Percentiles rank a stretch among this genome's conserved stretches.
These are phyloP conservation scores for Penstemon barbatus DNA, from an alignment of 257 asterid genomes.

Conservation along the genomic window DNA sequence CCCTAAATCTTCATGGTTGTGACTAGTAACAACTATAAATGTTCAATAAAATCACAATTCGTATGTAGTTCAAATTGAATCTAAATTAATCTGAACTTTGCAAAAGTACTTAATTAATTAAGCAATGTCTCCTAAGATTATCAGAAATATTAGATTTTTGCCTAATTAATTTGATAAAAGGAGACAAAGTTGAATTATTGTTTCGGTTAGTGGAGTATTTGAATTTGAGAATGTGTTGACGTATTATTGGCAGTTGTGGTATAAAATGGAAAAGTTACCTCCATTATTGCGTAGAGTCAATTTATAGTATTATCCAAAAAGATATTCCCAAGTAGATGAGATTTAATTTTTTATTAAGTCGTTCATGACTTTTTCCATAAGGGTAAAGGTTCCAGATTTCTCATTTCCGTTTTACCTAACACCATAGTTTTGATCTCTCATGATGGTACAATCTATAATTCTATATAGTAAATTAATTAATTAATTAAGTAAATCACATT, in stretches of 20 bases:
- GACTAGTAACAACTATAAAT: too few relatives aligned
- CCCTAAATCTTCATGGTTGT: too few relatives aligned
- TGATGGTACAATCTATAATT: too few relatives aligned
- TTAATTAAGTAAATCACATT: too few relatives aligned
- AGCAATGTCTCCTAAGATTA: too few relatives aligned
- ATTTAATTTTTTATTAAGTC: background rate
- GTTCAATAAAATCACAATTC: too few relatives aligned
- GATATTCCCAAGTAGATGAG: slow-evolving; percentile 9
- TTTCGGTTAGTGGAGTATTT: too few relatives aligned
- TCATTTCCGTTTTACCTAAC: background rate
- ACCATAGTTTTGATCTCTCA: background rate
- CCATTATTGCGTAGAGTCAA: slow-evolving; percentile 19
- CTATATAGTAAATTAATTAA: too few relatives aligned
- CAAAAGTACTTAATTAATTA: too few relatives aligned
- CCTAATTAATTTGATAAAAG: background rate
- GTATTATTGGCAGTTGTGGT: background rate
- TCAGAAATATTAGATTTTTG: too few relatives aligned
- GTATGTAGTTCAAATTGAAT: too few relatives aligned
- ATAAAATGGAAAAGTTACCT: slow-evolving; percentile 24
- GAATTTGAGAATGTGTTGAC: background rate
- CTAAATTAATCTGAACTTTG: too few relatives aligned
- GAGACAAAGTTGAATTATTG: slow-evolving; percentile 7
- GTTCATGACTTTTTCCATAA: background rate
- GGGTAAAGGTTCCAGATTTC: slow-evolving; percentile 3
- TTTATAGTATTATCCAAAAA: slow-evolving; percentile 20